Evolutionary conservation across 2,329 filamentous ascomycete species (phyloP).

Genomic region (Cercospora brassicicola): DNA sequence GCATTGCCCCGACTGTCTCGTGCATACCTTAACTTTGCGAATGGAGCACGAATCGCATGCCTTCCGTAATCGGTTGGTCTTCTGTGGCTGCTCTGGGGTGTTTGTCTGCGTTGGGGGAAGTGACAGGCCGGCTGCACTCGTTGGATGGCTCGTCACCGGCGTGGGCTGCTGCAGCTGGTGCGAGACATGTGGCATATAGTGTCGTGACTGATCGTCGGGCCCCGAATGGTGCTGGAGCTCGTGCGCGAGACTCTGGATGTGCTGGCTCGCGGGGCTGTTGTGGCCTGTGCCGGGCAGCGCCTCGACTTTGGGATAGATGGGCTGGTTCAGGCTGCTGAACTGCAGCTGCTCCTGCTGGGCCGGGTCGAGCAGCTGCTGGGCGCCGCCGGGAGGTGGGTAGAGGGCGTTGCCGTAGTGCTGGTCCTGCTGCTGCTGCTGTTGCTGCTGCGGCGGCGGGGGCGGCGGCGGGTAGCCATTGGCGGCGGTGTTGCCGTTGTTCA

Average conservation of each 20-base stretch:
- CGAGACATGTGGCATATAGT: slow-evolving; percentile 35
- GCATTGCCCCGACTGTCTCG: background rate
- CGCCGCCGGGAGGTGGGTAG: slow-evolving; percentile 35
- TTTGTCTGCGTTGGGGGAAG: slow-evolving; percentile 28
- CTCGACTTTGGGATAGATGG: slow-evolving; percentile 41
- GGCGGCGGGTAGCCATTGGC: slow-evolving; percentile 30
- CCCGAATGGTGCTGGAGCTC: slow-evolving; percentile 35
- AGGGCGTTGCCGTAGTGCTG: slow-evolving; percentile 40
- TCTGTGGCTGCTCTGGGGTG: slow-evolving; percentile 34
- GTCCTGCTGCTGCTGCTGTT: slow-evolving; percentile 32
- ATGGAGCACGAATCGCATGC: slow-evolving; percentile 45
- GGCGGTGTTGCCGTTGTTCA: slow-evolving; percentile 39
- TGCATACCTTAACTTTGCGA: slow-evolving; percentile 43
- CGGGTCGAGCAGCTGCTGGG: slow-evolving; percentile 38
- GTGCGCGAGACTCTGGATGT: slow-evolving; percentile 37
- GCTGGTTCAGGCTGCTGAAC: slow-evolving; percentile 38
- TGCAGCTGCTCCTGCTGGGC: slow-evolving; percentile 38
- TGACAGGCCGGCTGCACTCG: slow-evolving; percentile 27
- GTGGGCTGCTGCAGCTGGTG: slow-evolving; percentile 33
- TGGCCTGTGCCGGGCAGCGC: slow-evolving; percentile 28
- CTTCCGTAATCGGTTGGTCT: slow-evolving; percentile 43
- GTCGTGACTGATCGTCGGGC: slow-evolving; percentile 36
- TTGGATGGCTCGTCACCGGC: slow-evolving; percentile 28
- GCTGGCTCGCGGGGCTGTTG: slow-evolving; percentile 32
- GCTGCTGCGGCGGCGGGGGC: slow-evolving; percentile 36